A percentile compares a stretch with the other conserved stretches of the same genome.
These are phyloP conservation scores for Colletotrichum acutatum DNA, from an alignment of 2,329 filamentous ascomycete species.

Conservation along the genomic window DNA sequence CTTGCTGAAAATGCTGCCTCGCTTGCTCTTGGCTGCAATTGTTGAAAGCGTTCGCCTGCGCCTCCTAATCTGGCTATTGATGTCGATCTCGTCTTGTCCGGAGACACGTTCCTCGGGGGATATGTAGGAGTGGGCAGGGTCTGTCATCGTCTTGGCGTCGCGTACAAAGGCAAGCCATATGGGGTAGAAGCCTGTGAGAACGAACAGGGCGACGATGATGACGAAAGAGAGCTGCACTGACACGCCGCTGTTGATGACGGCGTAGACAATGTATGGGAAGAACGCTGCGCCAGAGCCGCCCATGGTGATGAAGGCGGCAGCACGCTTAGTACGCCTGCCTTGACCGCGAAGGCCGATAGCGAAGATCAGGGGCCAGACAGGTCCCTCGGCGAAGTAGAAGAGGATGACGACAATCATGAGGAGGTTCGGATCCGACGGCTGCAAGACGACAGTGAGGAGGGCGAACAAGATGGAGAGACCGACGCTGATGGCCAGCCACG, in stretches of 20 bases:
- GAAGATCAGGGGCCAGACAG: conserved; percentile 85
- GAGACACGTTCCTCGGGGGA: conserved; percentile 28
- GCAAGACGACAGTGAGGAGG: conserved; percentile 58
- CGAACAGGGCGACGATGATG: conserved; percentile 67
- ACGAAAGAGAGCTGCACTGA: conserved; percentile 72
- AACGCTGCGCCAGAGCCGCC: conserved; percentile 78
- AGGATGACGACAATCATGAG: conserved; percentile 72
- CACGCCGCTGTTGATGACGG: conserved; percentile 68
- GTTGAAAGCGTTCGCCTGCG: conserved; percentile 19
- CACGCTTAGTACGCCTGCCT: conserved; percentile 82
- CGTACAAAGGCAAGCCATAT: conserved; percentile 58
- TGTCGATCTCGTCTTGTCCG: conserved; percentile 25
- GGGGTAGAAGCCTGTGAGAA: conserved; percentile 59
- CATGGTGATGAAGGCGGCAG: conserved; percentile 81
- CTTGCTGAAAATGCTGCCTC: conserved; percentile 29
- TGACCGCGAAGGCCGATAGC: conserved; percentile 83
- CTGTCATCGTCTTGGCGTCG: conserved; percentile 59
- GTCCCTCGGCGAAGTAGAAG: conserved; percentile 84
- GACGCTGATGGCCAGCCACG: conserved; percentile 74
- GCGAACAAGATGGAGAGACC: conserved; percentile 68
- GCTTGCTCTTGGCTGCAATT: conserved; percentile 23
- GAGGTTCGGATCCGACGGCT: conserved; percentile 57
- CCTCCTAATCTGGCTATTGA: conserved; percentile 22
- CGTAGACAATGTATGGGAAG: conserved; percentile 80
- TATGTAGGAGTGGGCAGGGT: conserved; percentile 40